phyloP scores from a whole-genome alignment of 1,139 yeast species.

The Hanseniaspora uvarum region DNA sequence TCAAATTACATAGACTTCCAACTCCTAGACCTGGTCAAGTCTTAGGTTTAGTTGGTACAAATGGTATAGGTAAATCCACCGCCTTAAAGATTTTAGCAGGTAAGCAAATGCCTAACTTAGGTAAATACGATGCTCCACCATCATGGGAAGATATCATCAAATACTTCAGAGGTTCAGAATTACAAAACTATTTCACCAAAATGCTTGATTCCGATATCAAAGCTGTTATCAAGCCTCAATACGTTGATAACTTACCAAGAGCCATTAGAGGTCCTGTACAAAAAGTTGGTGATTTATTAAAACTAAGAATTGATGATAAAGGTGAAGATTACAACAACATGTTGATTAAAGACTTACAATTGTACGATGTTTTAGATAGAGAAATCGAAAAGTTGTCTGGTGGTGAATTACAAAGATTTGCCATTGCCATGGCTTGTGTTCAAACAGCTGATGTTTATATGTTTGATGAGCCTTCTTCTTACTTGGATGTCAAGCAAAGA shows the following conservation, averaged over 20 bases:
- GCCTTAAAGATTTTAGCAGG: slow-evolving; percentile 97
- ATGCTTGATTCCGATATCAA: slow-evolving; percentile 85
- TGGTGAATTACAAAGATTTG: slow-evolving; percentile 97
- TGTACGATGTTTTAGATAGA: slow-evolving; percentile 63
- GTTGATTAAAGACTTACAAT: slow-evolving; percentile 60
- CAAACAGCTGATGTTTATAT: slow-evolving; percentile 91
- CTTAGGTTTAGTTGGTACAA: slow-evolving; percentile 91
- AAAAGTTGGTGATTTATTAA: slow-evolving; percentile 75
- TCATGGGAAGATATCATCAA: slow-evolving; percentile 90
- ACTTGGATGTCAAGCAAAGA: slow-evolving; percentile 96
- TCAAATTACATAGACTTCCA: slow-evolving; percentile 91
- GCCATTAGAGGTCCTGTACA: slow-evolving; percentile 86
- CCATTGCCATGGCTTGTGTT: slow-evolving; percentile 93
- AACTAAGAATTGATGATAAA: slow-evolving; percentile 57
- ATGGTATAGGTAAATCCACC: slow-evolving; percentile 99
- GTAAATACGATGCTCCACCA: slow-evolving; percentile 88
- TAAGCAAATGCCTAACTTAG: slow-evolving; percentile 92
- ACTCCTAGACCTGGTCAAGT: slow-evolving; percentile 99
- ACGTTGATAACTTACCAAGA: slow-evolving; percentile 91
- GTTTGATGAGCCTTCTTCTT: slow-evolving; percentile 99
- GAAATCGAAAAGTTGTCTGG: slow-evolving; percentile 86
- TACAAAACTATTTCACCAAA: slow-evolving; percentile 90
- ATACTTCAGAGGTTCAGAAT: slow-evolving; percentile 90
- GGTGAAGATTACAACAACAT: slow-evolving; percentile 47
- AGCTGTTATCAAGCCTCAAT: slow-evolving; percentile 95